Conservation (phyloP, 371 early-diverging fungal genomes). For the Mucor plumbeus region DNA sequence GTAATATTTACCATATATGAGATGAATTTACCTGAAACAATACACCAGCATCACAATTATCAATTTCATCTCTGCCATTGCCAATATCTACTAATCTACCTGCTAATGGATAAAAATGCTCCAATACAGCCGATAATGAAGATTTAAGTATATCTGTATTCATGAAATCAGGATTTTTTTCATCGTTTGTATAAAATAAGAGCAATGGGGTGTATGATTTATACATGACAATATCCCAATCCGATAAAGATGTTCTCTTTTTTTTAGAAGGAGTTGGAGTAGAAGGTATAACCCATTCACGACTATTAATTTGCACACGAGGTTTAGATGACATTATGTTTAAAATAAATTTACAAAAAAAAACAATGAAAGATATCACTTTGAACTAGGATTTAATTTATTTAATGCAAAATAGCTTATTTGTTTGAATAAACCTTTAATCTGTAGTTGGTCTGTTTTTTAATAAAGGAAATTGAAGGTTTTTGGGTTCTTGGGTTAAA, state of each 20-base stretch:
- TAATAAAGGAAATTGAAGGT: conserved; percentile 34
- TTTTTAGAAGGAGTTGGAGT: conserved; percentile 26
- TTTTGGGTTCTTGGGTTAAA: conserved; percentile 21
- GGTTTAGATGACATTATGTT: conserved; percentile 22
- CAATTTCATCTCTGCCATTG: conserved; percentile 42
- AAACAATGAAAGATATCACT: background rate
- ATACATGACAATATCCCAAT: conserved; percentile 54
- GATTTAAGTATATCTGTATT: conserved; percentile 24
- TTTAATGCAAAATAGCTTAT: background rate
- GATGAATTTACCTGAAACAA: conserved; percentile 30
- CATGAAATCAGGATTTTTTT: conserved; percentile 37
- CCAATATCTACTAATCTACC: conserved; percentile 46
- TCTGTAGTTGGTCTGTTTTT: background rate
- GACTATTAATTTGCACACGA: conserved; percentile 18
- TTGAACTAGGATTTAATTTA: background rate
- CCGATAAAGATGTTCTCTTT: conserved; percentile 33
- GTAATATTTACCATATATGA: too few species aligned
- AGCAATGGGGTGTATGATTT: conserved; percentile 47
- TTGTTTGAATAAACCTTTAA: background rate
- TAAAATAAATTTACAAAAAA: background rate
- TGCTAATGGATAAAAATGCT: conserved; percentile 44
- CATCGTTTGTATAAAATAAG: conserved; percentile 36
- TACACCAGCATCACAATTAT: conserved; percentile 41
- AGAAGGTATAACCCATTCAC: conserved; percentile 32
- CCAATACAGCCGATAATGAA: conserved; percentile 27